A percentile compares a stretch with the other conserved stretches of the same genome.
Conservation (phyloP, 345 rosid genomes). For the Populus pruinosa region DNA sequence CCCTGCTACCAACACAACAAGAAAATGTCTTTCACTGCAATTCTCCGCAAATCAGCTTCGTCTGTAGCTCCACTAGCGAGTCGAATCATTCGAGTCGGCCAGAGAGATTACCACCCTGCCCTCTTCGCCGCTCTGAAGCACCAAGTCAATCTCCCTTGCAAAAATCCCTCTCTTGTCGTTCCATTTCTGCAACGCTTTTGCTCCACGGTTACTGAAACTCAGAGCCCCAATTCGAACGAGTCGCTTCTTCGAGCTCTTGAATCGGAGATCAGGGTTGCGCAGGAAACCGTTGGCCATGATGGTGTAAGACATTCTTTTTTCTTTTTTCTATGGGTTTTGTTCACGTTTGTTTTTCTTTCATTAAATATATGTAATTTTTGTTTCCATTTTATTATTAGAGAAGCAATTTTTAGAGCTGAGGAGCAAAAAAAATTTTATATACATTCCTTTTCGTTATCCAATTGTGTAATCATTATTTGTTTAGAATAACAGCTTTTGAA, state of each 20-base stretch:
- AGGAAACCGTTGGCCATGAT: slow-evolving; percentile 52
- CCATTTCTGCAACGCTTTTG: slow-evolving; percentile 16
- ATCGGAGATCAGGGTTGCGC: slow-evolving; percentile 58
- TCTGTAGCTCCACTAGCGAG: slow-evolving; percentile 37
- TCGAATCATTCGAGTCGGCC: slow-evolving; percentile 29
- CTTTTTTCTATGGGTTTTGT: not conserved
- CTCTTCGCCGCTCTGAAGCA: slow-evolving; percentile 26
- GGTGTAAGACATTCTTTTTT: slow-evolving; percentile 30
- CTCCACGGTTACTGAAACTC: slow-evolving; percentile 35
- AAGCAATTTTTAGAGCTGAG: not conserved
- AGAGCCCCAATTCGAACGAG: slow-evolving; percentile 41
- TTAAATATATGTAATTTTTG: not conserved
- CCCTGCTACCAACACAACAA: not conserved
- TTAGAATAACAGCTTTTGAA: not conserved
- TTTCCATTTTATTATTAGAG: too few relatives aligned
- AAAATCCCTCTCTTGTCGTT: slow-evolving; percentile 12
- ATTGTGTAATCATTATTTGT: not conserved
- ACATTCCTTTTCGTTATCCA: not conserved
- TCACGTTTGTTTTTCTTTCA: not conserved
- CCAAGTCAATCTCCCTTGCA: slow-evolving; percentile 12
- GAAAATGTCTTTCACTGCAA: slow-evolving; percentile 41
- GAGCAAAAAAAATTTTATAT: not conserved
- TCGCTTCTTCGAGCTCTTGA: slow-evolving; percentile 60
- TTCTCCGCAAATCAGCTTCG: slow-evolving; percentile 47
- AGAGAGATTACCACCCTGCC: slow-evolving; percentile 24